A percentile compares a stretch with the other conserved stretches of the same genome.
Evolutionary conservation across 345 rosid genomes (phyloP).

Genomic region (Sonneratia caseolaris): DNA sequence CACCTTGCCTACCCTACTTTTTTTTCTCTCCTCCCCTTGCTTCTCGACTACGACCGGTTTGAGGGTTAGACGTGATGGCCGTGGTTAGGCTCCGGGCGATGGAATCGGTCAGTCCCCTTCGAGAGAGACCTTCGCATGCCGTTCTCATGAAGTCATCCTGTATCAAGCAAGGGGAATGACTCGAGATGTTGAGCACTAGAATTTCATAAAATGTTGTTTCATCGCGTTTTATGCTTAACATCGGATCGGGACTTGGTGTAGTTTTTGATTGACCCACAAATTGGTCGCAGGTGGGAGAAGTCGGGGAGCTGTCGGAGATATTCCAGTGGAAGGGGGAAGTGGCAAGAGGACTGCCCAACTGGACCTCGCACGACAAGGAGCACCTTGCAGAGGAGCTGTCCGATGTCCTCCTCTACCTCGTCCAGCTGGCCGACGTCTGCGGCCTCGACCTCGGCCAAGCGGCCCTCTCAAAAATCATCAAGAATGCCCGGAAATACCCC

Average conservation of each 20-base stretch:
- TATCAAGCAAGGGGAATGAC: too few species aligned
- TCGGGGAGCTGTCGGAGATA: slow-evolving; percentile 55
- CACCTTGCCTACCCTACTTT: not conserved
- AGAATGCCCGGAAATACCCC: slow-evolving; percentile 42
- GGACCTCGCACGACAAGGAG: slow-evolving; percentile 40
- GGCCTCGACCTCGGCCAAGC: slow-evolving; percentile 59
- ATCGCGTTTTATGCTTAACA: too few species aligned
- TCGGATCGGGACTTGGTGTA: too few species aligned
- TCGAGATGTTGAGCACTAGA: too few species aligned
- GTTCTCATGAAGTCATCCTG: too few species aligned
- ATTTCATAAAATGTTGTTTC: too few species aligned
- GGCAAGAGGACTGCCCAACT: slow-evolving; percentile 45
- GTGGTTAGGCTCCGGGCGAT: too few species aligned
- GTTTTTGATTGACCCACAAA: not conserved
- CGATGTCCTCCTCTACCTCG: slow-evolving; percentile 54
- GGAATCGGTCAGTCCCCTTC: not conserved
- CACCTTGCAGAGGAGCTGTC: slow-evolving; percentile 55
- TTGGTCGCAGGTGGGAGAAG: slow-evolving; percentile 50
- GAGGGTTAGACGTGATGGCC: not conserved
- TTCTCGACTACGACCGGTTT: not conserved
- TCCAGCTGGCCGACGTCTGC: slow-evolving; percentile 47
- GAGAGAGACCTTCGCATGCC: too few species aligned
- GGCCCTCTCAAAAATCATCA: slow-evolving; percentile 35
- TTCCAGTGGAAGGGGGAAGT: slow-evolving; percentile 70
- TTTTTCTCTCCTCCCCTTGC: not conserved